These are phyloP conservation scores for Coemansia sp. DNA, from an alignment of 192 early-diverging fungal genomes.

Conservation along the genomic window DNA sequence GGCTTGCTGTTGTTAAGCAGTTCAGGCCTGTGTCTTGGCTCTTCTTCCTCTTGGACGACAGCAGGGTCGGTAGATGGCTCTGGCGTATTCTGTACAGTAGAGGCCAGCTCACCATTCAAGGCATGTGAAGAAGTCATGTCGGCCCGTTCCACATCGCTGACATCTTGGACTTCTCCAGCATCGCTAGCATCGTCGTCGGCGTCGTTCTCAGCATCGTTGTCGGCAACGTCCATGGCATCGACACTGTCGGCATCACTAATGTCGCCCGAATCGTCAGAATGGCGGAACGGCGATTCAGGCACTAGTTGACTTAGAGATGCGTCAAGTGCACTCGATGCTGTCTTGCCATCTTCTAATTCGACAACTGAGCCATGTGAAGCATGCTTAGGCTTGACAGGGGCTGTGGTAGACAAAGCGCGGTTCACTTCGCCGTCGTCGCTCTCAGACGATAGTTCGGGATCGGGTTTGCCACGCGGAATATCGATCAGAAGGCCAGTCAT, in stretches of 20 bases:
- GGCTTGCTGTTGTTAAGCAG: background rate
- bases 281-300: background rate
- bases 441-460: background rate
- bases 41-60: background rate
- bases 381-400: background rate
- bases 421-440: background rate
- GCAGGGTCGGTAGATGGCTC: background rate
- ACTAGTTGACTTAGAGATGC: background rate
- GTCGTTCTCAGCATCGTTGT: background rate
- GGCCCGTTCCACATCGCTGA: background rate
- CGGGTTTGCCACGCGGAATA: background rate
- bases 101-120: background rate
- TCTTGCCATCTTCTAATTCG: background rate
- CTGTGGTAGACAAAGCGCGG: background rate
- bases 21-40: too few species aligned
- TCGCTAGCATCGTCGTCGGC: slow-evolving; percentile 6
- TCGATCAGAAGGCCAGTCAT: background rate
- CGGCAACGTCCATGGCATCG: background rate
- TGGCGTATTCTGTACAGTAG: background rate
- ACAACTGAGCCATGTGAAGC: background rate
- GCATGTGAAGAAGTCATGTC: background rate
- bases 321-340: background rate
- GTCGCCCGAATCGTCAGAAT: background rate
- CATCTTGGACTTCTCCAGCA: background rate
- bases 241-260: background rate